Conservation (phyloP, 306 rosid species). For the Prinsepia uniflora region DNA sequence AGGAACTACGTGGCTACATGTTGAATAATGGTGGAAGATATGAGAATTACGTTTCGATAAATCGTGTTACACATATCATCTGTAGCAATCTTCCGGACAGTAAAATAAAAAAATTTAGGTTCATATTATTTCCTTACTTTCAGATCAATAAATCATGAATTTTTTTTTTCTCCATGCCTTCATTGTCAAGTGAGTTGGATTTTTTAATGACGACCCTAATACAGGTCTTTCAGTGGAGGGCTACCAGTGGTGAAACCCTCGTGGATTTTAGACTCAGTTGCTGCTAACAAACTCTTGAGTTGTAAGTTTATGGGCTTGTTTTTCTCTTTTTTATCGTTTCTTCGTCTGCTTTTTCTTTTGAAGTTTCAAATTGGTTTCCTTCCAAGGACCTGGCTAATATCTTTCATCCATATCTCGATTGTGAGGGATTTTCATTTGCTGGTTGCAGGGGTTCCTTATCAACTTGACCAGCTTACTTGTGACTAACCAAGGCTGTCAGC, state of each 20-base stretch:
- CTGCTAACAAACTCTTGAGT: conserved; percentile 69
- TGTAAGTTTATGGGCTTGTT: conserved; percentile 47
- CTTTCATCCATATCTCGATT: neutral
- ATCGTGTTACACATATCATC: conserved; percentile 73
- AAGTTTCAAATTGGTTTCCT: conserved; percentile 14
- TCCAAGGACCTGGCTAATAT: neutral
- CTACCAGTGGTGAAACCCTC: conserved; percentile 87
- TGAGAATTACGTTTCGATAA: conserved; percentile 86
- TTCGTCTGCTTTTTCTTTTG: neutral
- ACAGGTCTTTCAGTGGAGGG: conserved; percentile 85
- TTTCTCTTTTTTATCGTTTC: neutral
- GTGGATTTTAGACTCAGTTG: conserved; percentile 85
- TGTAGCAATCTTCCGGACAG: conserved; percentile 79
- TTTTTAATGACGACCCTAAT: conserved; percentile 26
- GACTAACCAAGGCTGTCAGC: conserved; percentile 70
- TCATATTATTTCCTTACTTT: conserved; percentile 8
- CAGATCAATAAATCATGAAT: neutral
- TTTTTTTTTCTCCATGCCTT: neutral
- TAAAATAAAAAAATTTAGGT: conserved; percentile 83
- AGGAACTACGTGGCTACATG: conserved; percentile 88
- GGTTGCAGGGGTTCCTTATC: conserved; percentile 73
- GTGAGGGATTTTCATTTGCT: conserved; percentile 14
- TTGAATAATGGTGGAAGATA: conserved; percentile 71
- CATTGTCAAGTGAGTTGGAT: conserved; percentile 3
- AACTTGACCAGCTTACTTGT: conserved; percentile 61